These are phyloP conservation scores for Paraphoma chrysanthemicola DNA, from an alignment of 2,329 filamentous ascomycete genomes.

Conservation along the genomic window DNA sequence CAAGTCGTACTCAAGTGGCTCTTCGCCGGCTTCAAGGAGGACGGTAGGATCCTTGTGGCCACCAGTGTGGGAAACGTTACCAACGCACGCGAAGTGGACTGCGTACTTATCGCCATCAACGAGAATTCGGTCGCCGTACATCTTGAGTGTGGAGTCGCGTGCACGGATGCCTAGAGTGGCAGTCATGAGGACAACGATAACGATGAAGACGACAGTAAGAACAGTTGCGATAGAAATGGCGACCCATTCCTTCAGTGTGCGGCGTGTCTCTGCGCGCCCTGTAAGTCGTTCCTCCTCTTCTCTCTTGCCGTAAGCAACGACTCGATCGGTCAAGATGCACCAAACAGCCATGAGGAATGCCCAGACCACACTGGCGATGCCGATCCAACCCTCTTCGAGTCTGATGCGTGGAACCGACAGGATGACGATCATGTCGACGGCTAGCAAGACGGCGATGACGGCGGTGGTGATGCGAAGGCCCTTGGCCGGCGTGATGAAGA, in stretches of 20 bases:
- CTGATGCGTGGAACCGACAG: slow-evolving; percentile 76
- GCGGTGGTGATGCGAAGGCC: slow-evolving; percentile 77
- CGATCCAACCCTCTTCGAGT: slow-evolving; percentile 88
- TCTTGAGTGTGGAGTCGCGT: slow-evolving; percentile 75
- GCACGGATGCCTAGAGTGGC: slow-evolving; percentile 80
- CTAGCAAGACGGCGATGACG: slow-evolving; percentile 69
- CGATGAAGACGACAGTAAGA: slow-evolving; percentile 71
- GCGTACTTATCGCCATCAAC: slow-evolving; percentile 87
- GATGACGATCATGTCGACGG: slow-evolving; percentile 81
- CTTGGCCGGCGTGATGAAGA: slow-evolving; percentile 85
- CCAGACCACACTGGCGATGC: slow-evolving; percentile 86
- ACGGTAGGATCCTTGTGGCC: slow-evolving; percentile 75
- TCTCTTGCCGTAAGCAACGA: slow-evolving; percentile 88
- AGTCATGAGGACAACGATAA: slow-evolving; percentile 77
- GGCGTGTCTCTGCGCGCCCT: slow-evolving; percentile 83
- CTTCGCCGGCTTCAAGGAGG: slow-evolving; percentile 83
- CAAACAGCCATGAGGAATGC: slow-evolving; percentile 80
- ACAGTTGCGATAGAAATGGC: slow-evolving; percentile 79
- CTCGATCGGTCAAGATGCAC: slow-evolving; percentile 78
- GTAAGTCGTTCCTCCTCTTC: slow-evolving; percentile 94
- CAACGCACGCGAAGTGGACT: slow-evolving; percentile 84
- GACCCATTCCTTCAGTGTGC: slow-evolving; percentile 83
- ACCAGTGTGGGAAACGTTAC: slow-evolving; percentile 66
- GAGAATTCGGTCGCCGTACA: slow-evolving; percentile 77
- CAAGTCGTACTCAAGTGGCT: slow-evolving; percentile 78